phyloP scores from a whole-genome alignment of 352 stramenopile species.

The Elongisporangium prolatum region DNA sequence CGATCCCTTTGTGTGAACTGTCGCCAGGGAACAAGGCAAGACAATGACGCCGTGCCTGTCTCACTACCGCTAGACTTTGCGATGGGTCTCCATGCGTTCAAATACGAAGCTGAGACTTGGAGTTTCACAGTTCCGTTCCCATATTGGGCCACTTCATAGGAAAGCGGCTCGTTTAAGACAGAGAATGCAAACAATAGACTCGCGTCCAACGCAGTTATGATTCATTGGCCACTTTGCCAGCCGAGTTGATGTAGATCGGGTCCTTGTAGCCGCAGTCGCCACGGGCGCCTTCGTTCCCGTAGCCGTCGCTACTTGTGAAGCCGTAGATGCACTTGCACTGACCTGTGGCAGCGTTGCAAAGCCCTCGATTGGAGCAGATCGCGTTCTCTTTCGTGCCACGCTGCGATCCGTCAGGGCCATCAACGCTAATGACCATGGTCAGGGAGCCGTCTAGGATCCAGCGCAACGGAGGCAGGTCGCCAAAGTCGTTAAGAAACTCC shows the following conservation, averaged over 20 bases:
- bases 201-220: too few relatives aligned
- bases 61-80: conserved; percentile 9
- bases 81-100: conserved; percentile 54
- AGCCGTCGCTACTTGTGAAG: conserved; percentile 76
- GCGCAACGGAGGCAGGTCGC: conserved; percentile 49
- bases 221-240: conserved; percentile 54
- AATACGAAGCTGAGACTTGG: conserved; percentile 33
- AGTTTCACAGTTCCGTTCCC: conserved; percentile 38
- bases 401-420: conserved; percentile 38
- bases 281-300: conserved; percentile 72
- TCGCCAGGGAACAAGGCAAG: conserved; percentile 3
- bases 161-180: neutral
- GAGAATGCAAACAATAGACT: neutral
- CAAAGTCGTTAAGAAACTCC: conserved; percentile 67
- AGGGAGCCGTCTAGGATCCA: conserved; percentile 64
- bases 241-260: conserved; percentile 66
- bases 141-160: conserved; percentile 19
- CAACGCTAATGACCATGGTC: conserved; percentile 37
- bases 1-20: conserved; percentile 15
- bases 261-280: conserved; percentile 90
- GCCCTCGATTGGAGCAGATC: conserved; percentile 52
- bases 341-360: conserved; percentile 46
- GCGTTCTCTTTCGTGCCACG: conserved; percentile 63
- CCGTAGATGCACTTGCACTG: conserved; percentile 63
- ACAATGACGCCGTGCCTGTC: conserved; percentile 4